These are phyloP conservation scores for Cyclocybe aegerita DNA, from an alignment of 768 basidiomycete species.

Conservation along the genomic window DNA sequence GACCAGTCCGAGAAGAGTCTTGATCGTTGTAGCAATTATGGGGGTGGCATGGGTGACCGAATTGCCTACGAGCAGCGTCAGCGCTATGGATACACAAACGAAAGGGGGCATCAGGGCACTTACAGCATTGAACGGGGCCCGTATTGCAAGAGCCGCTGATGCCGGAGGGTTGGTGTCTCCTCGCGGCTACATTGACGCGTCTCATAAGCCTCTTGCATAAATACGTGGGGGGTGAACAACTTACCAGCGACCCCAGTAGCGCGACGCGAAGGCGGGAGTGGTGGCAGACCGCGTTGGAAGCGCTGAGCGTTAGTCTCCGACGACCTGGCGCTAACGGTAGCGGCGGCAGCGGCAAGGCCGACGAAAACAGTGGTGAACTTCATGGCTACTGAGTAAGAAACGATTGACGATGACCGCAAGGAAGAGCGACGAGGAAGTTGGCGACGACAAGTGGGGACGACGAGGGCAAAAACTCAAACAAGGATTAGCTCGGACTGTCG, in stretches of 20 bases:
- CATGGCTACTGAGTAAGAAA: constrained; percentile 24
- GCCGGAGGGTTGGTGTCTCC: constrained; percentile 32
- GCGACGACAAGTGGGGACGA: constrained; percentile 8
- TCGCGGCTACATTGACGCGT: constrained; percentile 30
- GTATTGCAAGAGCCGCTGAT: constrained; percentile 35
- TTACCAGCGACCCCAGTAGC: constrained; percentile 32
- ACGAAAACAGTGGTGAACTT: constrained; percentile 40
- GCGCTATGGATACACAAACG: background rate
- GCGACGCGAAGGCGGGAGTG: constrained; percentile 43
- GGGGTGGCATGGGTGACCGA: constrained; percentile 18
- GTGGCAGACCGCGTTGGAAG: constrained; percentile 52
- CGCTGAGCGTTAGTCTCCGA: constrained; percentile 53
- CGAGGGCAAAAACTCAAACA: background rate
- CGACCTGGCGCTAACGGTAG: constrained; percentile 31
- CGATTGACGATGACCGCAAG: constrained; percentile 1
- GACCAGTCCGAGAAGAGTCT: constrained; percentile 30
- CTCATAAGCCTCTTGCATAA: background rate
- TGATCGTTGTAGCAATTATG: constrained; percentile 14
- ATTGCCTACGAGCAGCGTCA: constrained; percentile 21
- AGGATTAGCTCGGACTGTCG: background rate
- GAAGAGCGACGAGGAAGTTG: constrained; percentile 12
- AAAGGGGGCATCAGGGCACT: constrained; percentile 4
- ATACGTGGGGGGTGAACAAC: constrained; percentile 6
- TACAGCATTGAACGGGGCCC: constrained; percentile 45
- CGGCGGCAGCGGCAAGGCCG: constrained; percentile 34